Base-by-base conservation (phyloP, 1,284 basidiomycete species). In the Microbotryum lychnidis-dioicae region DNA sequence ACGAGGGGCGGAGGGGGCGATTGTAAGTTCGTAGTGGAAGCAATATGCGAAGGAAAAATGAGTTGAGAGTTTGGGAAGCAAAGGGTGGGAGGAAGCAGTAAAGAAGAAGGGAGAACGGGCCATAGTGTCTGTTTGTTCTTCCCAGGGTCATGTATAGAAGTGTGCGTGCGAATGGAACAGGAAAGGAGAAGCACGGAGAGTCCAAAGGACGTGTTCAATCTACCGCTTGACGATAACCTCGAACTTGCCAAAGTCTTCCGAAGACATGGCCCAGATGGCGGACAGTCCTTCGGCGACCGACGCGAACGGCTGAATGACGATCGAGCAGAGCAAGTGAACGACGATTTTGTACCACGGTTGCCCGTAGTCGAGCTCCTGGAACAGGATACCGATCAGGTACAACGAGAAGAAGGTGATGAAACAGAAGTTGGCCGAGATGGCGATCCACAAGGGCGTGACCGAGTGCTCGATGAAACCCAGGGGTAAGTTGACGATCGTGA, bases 401-500 rank as follows among this genome's bases (percentile, higher is more conserved):
- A 75, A 68, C 53, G 70, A 72, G 62, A 74, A 74, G 68, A 76
- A 76, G 56, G 75, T 75, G 50, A 74, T 74, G 67, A 76, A 76
- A 66, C 73, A 76, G 72, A 76, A 77, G 60, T 75, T 71, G 64
- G 73, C 73, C 67, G 72, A 73, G 56, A 75, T 67, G 57, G 75
- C 75, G 54, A 77, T 66, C 76, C 76, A 77, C 50, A 75, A 62
- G 48, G 75, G 75, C 27, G 74, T 75, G 49, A 67, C 55, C 60
- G 71, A 71, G 61, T 68, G 69, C 55, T 72, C 70, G 69, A 73
- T 69, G 56, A 70, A 66, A n/a, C 70, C 65, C 62, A 77, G 75
- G 14, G 74, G 74, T 50, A 77, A 70, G 70, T 77, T 77, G 73
- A 77, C 71, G 66, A 76, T 65, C 46, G 76, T 77, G 6, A 74